phyloP scores from a whole-genome alignment of 768 basidiomycete genomes.

The Pisolithus microcarpus region DNA sequence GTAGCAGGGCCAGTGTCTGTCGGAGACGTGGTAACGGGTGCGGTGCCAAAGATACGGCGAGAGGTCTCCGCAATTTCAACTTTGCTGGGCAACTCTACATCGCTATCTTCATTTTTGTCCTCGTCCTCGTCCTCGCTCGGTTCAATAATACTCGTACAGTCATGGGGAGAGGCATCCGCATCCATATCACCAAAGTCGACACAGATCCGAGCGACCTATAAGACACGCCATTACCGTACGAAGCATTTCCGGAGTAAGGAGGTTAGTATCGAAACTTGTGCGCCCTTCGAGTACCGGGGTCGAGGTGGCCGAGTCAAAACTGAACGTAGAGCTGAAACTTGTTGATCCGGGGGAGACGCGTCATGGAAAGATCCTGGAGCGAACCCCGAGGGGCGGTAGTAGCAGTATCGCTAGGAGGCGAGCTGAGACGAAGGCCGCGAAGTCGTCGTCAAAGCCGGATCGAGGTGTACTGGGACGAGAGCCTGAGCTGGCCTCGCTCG shows the following conservation, averaged over 20 bases:
- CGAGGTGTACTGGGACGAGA: constrained; percentile 28
- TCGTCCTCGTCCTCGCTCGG: constrained; percentile 2
- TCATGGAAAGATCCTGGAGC: constrained; percentile 1
- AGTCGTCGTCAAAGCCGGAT: constrained; percentile 71
- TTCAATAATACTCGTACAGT: neutral
- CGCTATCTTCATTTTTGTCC: constrained; percentile 10
- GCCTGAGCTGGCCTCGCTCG: constrained; percentile 13
- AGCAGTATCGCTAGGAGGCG: constrained; percentile 18
- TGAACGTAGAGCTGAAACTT: constrained; percentile 24
- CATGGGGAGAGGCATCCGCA: constrained; percentile 19
- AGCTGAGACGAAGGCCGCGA: constrained; percentile 69
- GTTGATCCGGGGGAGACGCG: constrained; percentile 7
- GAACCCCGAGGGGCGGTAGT: neutral
- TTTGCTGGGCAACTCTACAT: constrained; percentile 38
- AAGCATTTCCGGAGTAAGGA: constrained; percentile 12
- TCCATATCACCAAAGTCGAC: constrained; percentile 49
- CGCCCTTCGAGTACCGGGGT: constrained; percentile 21
- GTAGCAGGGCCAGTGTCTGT: neutral
- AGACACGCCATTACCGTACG: constrained; percentile 12
- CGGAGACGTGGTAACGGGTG: constrained; percentile 13
- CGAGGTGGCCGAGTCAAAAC: constrained; percentile 15
- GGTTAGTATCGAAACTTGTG: constrained; percentile 9
- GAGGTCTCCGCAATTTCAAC: constrained; percentile 46
- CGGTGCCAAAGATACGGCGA: constrained; percentile 41
- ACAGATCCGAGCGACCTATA: constrained; percentile 53